Conservation (phyloP, 2,329 filamentous ascomycete species). For the Periconia digitata region DNA sequence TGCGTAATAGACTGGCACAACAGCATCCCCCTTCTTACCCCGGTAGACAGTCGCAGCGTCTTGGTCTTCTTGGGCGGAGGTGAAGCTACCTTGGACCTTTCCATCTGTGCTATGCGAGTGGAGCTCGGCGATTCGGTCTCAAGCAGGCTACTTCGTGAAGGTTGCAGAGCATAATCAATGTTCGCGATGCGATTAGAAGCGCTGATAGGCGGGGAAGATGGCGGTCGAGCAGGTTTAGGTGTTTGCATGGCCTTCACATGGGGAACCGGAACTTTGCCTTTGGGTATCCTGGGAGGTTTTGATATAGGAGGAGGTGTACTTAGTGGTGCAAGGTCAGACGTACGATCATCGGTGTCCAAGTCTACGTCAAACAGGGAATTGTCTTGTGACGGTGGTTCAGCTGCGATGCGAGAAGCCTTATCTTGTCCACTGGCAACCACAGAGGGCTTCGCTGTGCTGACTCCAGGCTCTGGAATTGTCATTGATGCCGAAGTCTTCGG, state of each 20-base stretch:
- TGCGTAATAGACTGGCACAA: slow-evolving; percentile 45
- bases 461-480: slow-evolving; percentile 18
- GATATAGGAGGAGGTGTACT: slow-evolving; percentile 17
- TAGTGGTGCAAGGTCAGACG: slow-evolving; percentile 28
- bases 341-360: slow-evolving; percentile 33
- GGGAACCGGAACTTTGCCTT: slow-evolving; percentile 28
- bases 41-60: slow-evolving; percentile 42
- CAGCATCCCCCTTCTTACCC: slow-evolving; percentile 45
- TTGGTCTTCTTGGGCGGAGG: slow-evolving; percentile 27
- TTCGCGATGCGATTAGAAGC: slow-evolving; percentile 40
- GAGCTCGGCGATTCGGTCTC: not conserved
- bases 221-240: slow-evolving; percentile 24
- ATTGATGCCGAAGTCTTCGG: slow-evolving; percentile 9
- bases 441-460: slow-evolving; percentile 20
- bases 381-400: slow-evolving; percentile 20
- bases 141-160: not conserved
- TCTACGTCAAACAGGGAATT: slow-evolving; percentile 40
- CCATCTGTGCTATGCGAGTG: slow-evolving; percentile 3
- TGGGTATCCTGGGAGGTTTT: slow-evolving; percentile 21
- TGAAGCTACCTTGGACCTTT: slow-evolving; percentile 8
- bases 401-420: slow-evolving; percentile 16
- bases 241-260: slow-evolving; percentile 23
- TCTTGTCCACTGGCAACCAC: slow-evolving; percentile 9
- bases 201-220: slow-evolving; percentile 42
- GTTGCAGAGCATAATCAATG: slow-evolving; percentile 27